These are phyloP conservation scores for Drechslerella coelobrocha DNA, from an alignment of 2,329 filamentous ascomycete species.

Conservation along the genomic window DNA sequence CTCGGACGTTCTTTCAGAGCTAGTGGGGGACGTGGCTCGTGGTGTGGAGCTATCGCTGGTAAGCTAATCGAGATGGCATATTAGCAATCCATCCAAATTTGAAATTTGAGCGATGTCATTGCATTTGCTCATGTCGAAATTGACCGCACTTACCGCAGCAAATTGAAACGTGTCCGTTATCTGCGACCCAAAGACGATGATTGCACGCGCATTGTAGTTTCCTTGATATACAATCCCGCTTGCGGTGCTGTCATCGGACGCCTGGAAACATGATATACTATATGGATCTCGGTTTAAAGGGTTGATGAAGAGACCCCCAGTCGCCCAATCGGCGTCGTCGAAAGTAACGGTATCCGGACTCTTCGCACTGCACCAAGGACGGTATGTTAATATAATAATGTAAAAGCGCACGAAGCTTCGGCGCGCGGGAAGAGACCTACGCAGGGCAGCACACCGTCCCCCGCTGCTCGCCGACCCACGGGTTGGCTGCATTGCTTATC, in stretches of 20 bases:
- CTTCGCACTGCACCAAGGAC: slow-evolving; percentile 8
- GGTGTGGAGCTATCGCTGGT: neutral
- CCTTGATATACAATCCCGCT: slow-evolving; percentile 18
- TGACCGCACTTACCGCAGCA: slow-evolving; percentile 3
- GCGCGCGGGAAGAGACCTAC: slow-evolving; percentile 9
- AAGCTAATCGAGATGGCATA: too few species aligned
- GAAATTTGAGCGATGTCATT: too few species aligned
- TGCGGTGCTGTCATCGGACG: slow-evolving; percentile 3
- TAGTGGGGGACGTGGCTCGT: neutral
- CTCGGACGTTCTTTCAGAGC: slow-evolving; percentile 7
- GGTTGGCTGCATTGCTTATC: slow-evolving; percentile 17
- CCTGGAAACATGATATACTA: slow-evolving; percentile 41
- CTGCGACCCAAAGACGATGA: slow-evolving; percentile 29
- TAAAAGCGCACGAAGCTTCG: neutral
- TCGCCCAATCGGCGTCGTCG: slow-evolving; percentile 5
- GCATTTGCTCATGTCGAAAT: neutral
- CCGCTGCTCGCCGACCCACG: slow-evolving; percentile 37
- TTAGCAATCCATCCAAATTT: too few species aligned
- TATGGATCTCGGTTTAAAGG: slow-evolving; percentile 18
- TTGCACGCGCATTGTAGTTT: slow-evolving; percentile 38
- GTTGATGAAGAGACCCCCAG: slow-evolving; percentile 21
- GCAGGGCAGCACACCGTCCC: slow-evolving; percentile 41
- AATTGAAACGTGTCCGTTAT: slow-evolving; percentile 31
- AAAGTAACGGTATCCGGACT: slow-evolving; percentile 6
- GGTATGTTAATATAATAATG: neutral